These are phyloP conservation scores for Aspergillus fumigatus DNA, from an alignment of 2,329 filamentous ascomycete species.

Conservation along the genomic window DNA sequence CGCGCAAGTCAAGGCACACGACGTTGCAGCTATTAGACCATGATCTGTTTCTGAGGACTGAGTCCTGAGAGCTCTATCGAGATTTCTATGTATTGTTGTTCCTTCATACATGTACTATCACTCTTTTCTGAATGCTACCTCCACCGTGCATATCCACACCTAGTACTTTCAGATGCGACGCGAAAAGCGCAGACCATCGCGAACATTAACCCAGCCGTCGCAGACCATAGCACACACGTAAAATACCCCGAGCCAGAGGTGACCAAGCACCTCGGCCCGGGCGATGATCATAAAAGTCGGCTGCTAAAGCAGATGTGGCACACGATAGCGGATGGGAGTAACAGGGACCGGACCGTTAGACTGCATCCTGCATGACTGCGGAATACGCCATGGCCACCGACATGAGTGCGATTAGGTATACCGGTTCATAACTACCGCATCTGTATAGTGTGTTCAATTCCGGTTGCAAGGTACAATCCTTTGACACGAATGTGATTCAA, in stretches of 20 bases:
- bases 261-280: too few relatives aligned
- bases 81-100: too few relatives aligned
- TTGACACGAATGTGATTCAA: background rate
- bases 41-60: background rate
- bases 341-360: conserved; percentile 55
- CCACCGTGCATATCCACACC: background rate
- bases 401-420: conserved; percentile 22
- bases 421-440: background rate
- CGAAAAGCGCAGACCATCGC: background rate
- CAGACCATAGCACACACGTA: background rate
- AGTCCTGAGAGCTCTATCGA: background rate
- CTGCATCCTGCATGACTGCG: conserved; percentile 53
- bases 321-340: conserved; percentile 42
- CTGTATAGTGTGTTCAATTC: background rate
- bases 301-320: too few relatives aligned
- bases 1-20: background rate
- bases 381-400: conserved; percentile 54
- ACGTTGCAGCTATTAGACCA: background rate
- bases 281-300: too few relatives aligned
- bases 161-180: background rate
- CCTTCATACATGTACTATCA: too few relatives aligned
- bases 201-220: background rate
- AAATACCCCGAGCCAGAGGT: background rate
- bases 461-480: background rate
- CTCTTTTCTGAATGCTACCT: background rate